Conservation (phyloP, 2,329 filamentous ascomycete genomes). For the Calonectria pseudoturangicola region DNA sequence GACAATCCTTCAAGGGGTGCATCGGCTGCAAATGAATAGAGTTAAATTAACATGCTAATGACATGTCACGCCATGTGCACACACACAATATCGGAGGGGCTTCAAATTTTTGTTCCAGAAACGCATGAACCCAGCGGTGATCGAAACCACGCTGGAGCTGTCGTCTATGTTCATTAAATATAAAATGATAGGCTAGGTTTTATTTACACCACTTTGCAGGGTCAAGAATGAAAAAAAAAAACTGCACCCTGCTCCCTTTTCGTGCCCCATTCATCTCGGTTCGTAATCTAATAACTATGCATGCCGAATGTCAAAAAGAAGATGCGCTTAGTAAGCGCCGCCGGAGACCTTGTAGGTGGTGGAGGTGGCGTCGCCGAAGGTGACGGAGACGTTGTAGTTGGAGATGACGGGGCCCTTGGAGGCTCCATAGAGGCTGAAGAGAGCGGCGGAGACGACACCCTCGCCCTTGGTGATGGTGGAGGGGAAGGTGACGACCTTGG, state of each 20-base stretch:
- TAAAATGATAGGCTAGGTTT: conserved; percentile 25
- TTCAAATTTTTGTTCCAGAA: neutral
- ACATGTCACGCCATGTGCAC: neutral
- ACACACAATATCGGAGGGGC: neutral
- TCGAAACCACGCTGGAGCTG: neutral
- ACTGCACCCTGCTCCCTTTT: neutral
- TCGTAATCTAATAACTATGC: conserved; percentile 13
- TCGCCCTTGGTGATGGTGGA: conserved; percentile 45
- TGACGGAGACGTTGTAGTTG: conserved; percentile 38
- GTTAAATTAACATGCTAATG: conserved; percentile 5
- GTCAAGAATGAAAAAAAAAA: neutral
- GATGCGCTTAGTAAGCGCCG: neutral
- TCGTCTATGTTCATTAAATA: conserved; percentile 26
- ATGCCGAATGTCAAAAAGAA: neutral
- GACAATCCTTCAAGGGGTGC: too few relatives aligned
- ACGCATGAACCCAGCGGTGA: neutral
- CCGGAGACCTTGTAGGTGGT: conserved; percentile 27
- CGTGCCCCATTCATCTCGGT: neutral
- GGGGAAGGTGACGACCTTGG: conserved; percentile 55
- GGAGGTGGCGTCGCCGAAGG: conserved; percentile 30
- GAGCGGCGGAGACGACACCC: conserved; percentile 52
- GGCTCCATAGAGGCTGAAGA: conserved; percentile 57
- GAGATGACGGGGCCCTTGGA: conserved; percentile 24
- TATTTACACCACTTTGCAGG: conserved; percentile 6
- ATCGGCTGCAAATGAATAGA: neutral